Evolutionary conservation across 208 protist genomes (phyloP).

Genomic region (Trypanosoma melophagium): DNA sequence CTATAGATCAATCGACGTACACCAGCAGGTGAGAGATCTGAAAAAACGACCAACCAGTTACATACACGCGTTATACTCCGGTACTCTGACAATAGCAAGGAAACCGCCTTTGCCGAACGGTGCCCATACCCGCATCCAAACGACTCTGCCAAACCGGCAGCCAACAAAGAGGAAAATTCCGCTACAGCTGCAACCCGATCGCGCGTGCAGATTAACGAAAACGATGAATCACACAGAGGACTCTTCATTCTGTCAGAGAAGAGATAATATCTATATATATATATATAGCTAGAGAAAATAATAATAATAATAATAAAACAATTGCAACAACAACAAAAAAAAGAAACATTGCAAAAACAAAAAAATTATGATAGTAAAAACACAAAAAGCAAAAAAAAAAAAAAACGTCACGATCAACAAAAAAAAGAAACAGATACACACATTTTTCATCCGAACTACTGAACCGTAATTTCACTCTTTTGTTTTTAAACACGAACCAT

Average conservation of each 20-base stretch:
- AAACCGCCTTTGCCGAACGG: slow-evolving; percentile 45
- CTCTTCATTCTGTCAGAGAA: not conserved
- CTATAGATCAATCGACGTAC: slow-evolving; percentile 38
- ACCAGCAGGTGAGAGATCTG: slow-evolving; percentile 53
- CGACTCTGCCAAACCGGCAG: slow-evolving; percentile 38
- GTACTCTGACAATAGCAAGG: slow-evolving; percentile 66
- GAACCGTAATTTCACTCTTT: slow-evolving; percentile 18
- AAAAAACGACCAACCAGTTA: slow-evolving; percentile 65
- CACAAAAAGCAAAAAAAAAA: slow-evolving; percentile 25
- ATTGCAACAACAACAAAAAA: not conserved
- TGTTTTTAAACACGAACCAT: not conserved
- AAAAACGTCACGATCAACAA: slow-evolving; percentile 13
- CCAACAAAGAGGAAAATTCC: slow-evolving; percentile 62
- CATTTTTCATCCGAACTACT: not conserved
- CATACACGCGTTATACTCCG: slow-evolving; percentile 68
- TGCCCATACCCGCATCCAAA: slow-evolving; percentile 43
- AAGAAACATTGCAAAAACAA: not conserved
- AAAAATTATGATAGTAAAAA: slow-evolving; percentile 23
- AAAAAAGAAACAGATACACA: slow-evolving; percentile 2
- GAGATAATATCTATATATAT: not conserved
- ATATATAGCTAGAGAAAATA: slow-evolving; percentile 12
- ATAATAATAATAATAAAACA: slow-evolving; percentile 11
- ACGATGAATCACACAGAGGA: not conserved
- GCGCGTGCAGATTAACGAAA: slow-evolving; percentile 29
- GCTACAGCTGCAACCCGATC: slow-evolving; percentile 72